Evolutionary conservation across 371 early-diverging fungal genomes (phyloP).

Genomic region (Catenaria anguillulae): DNA sequence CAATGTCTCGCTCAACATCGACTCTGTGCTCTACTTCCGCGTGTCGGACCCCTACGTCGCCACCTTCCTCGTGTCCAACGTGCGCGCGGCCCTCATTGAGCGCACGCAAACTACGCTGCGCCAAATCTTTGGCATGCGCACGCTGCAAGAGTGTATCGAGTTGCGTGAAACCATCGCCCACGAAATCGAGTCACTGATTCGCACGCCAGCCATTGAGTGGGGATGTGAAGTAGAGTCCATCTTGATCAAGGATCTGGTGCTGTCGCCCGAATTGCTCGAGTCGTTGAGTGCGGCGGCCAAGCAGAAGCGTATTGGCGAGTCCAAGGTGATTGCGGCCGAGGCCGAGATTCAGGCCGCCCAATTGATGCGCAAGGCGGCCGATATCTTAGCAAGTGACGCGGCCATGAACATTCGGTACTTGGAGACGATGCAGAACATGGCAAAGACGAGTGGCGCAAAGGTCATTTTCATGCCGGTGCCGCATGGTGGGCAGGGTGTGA

Average conservation of each 20-base stretch:
- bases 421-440: slow-evolving; percentile 65
- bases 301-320: slow-evolving; percentile 70
- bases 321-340: slow-evolving; percentile 73
- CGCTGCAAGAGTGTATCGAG: slow-evolving; percentile 63
- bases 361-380: slow-evolving; percentile 81
- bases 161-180: slow-evolving; percentile 45
- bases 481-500: too few relatives aligned
- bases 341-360: slow-evolving; percentile 82
- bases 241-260: slow-evolving; percentile 70
- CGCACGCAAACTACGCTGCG: slow-evolving; percentile 35
- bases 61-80: slow-evolving; percentile 53
- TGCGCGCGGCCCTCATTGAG: slow-evolving; percentile 59
- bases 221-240: slow-evolving; percentile 65
- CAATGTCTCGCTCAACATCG: slow-evolving; percentile 65
- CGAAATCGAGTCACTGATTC: slow-evolving; percentile 32
- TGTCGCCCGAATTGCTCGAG: slow-evolving; percentile 61
- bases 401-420: slow-evolving; percentile 78
- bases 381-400: slow-evolving; percentile 47
- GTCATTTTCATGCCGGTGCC: background rate
- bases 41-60: slow-evolving; percentile 68
- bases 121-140: slow-evolving; percentile 23
- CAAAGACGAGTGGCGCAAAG: slow-evolving; percentile 16
- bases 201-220: slow-evolving; percentile 52
- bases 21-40: slow-evolving; percentile 64
- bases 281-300: slow-evolving; percentile 82